These are phyloP conservation scores for Cladobotryum protrusum DNA, from an alignment of 2,329 filamentous ascomycete species.

Conservation along the genomic window DNA sequence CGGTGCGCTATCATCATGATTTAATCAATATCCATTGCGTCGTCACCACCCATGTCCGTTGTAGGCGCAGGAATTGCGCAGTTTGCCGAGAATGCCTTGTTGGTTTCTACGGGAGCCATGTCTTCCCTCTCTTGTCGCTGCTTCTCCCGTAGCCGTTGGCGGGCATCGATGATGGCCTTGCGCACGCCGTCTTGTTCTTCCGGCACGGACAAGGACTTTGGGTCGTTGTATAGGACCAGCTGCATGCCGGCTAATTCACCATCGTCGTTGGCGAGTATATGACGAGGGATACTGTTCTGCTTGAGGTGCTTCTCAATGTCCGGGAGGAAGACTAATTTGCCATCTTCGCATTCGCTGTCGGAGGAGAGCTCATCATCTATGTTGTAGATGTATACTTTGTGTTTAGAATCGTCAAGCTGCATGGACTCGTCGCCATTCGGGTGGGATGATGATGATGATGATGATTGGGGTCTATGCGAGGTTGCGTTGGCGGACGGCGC, in stretches of 20 bases:
- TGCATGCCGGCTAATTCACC: conserved; percentile 56
- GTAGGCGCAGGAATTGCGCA: background rate
- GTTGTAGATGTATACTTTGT: conserved; percentile 87
- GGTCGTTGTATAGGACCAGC: conserved; percentile 80
- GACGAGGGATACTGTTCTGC: conserved; percentile 61
- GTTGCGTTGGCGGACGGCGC: conserved; percentile 26
- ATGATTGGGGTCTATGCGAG: conserved; percentile 7
- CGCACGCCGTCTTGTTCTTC: conserved; percentile 71
- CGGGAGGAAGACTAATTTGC: conserved; percentile 69
- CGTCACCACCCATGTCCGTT: conserved; percentile 46
- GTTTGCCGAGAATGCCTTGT: background rate
- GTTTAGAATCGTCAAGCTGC: conserved; percentile 78
- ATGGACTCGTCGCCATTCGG: conserved; percentile 54
- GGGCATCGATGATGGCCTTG: conserved; percentile 75
- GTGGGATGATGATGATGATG: conserved; percentile 15
- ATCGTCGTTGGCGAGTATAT: conserved; percentile 54
- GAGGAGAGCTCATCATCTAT: conserved; percentile 77
- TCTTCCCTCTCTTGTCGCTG: conserved; percentile 38
- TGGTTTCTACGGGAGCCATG: background rate
- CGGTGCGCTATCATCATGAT: background rate
- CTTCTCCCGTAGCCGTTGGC: conserved; percentile 58
- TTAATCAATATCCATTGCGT: background rate
- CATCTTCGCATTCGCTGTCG: conserved; percentile 39
- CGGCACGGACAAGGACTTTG: conserved; percentile 68
- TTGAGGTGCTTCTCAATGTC: conserved; percentile 79